Evolutionary conservation across 2,329 filamentous ascomycete species (phyloP), one percentile per base, ranked within the genome.

Genomic region (Aspergillus persii): DNA sequence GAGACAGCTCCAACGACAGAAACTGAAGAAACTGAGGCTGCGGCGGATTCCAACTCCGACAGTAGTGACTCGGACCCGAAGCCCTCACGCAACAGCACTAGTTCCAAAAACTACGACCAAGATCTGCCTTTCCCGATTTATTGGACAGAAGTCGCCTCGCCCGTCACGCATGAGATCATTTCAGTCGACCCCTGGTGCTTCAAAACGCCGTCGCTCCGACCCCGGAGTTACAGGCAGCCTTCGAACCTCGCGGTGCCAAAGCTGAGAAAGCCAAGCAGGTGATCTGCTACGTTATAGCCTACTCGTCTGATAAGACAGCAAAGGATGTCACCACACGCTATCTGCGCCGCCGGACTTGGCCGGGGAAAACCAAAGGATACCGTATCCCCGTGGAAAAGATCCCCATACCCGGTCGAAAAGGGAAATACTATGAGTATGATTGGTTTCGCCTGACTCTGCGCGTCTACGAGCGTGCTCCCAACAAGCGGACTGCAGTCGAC

Each of bases 261-360:
- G 92, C 93, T 0, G 92, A 96, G 36, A 92, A 89, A 68, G 86
- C 89, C 0, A 94, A 91, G 66, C 94, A 98, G 73, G 86, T 96
- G 11, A 92, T 96, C 69, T 90, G 91, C 50, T 99, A 99, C 69
- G 84, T 96, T 2, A 81, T 98, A 23, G 93, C 89, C 0, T 91
- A 90, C 74, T 91, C 90, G 0, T 77, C 85, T 3, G 93, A 98
- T 70, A 91, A 91, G 2, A 93, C 92, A 0, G 93, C 92, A 11
- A 98, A 98, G 72, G 95, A 99, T 71, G 90, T 99, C 15, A 99
- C 95, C 0, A 88, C 95, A 9, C 86, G 95, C 30, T 99, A 99
- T 73, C 79, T 99, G 7, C 93, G 89, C 68, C 86, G 89, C 26
- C 90, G 90, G 58, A 83, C 89, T 55, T 87, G 92, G 72, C 95